Evolutionary conservation across 805 yeast genomes (phyloP).

Genomic region (Lipomyces chichibuensis): DNA sequence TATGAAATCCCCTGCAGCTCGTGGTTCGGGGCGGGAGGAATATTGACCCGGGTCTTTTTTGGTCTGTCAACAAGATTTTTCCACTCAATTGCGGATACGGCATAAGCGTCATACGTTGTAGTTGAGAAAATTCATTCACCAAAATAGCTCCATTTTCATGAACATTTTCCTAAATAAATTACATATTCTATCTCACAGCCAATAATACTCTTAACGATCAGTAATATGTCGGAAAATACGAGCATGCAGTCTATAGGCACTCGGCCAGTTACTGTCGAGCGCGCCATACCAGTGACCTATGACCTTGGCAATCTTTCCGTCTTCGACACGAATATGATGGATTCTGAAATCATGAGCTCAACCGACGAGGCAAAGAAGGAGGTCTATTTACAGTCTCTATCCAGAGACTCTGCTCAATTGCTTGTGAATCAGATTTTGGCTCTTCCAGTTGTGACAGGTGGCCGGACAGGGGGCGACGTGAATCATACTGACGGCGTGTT

Average conservation of each 20-base stretch:
- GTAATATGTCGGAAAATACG: neutral
- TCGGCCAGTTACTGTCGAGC: constrained; percentile 82
- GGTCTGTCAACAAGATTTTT: too few species aligned
- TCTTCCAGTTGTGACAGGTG: constrained; percentile 84
- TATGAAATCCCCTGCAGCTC: neutral
- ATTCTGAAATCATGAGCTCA: constrained; percentile 53
- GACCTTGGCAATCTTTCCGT: constrained; percentile 91
- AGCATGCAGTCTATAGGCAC: constrained; percentile 10
- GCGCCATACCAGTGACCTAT: constrained; percentile 83
- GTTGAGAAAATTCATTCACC: neutral
- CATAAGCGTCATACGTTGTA: neutral
- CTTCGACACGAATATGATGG: constrained; percentile 87
- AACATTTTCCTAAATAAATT: neutral
- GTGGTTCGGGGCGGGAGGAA: neutral
- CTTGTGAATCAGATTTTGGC: constrained; percentile 88
- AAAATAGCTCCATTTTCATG: neutral
- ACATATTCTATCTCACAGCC: neutral
- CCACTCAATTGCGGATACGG: neutral
- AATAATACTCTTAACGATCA: neutral
- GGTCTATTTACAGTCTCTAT: constrained; percentile 60
- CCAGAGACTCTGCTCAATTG: constrained; percentile 92
- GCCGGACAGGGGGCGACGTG: constrained; percentile 64
- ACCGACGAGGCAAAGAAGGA: constrained; percentile 60
- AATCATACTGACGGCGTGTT: constrained; percentile 72
- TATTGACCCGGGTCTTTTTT: neutral